These are phyloP conservation scores for Tulasnella sp. DNA, from an alignment of 768 basidiomycete genomes.

Conservation along the genomic window DNA sequence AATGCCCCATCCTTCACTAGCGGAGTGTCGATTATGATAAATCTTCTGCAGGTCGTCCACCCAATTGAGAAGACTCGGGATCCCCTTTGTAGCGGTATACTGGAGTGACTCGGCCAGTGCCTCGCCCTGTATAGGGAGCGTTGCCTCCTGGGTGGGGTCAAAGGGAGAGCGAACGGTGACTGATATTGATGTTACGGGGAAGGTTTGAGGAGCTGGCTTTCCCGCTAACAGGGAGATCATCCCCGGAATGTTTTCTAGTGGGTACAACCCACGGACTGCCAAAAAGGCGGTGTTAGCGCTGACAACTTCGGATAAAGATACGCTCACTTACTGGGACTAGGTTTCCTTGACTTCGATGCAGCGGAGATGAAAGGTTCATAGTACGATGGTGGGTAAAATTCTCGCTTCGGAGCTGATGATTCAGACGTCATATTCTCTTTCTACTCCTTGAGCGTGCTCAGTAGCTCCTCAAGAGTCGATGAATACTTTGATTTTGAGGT, in stretches of 20 bases:
- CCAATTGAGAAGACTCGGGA: constrained; percentile 56
- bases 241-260: constrained; percentile 66
- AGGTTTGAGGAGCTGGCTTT: constrained; percentile 82
- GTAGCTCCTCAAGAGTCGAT: no score
- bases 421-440: neutral
- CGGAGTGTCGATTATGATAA: constrained; percentile 47
- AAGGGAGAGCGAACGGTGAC: constrained; percentile 44
- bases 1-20: constrained; percentile 59
- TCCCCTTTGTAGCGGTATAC: constrained; percentile 62
- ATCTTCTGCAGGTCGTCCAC: constrained; percentile 56
- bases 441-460: neutral
- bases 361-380: constrained; percentile 53
- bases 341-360: constrained; percentile 47
- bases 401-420: neutral
- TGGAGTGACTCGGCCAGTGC: constrained; percentile 62
- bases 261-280: constrained; percentile 54
- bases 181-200: constrained; percentile 77
- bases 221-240: constrained; percentile 78
- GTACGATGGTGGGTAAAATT: constrained; percentile 37
- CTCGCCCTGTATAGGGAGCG: constrained; percentile 41
- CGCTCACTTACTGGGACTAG: constrained; percentile 50
- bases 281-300: no score
- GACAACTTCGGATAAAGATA: no score
- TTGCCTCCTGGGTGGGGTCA: constrained; percentile 33
- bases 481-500: no score